phyloP scores from a whole-genome alignment of 768 basidiomycete species.

The Mycena capillaripes region DNA sequence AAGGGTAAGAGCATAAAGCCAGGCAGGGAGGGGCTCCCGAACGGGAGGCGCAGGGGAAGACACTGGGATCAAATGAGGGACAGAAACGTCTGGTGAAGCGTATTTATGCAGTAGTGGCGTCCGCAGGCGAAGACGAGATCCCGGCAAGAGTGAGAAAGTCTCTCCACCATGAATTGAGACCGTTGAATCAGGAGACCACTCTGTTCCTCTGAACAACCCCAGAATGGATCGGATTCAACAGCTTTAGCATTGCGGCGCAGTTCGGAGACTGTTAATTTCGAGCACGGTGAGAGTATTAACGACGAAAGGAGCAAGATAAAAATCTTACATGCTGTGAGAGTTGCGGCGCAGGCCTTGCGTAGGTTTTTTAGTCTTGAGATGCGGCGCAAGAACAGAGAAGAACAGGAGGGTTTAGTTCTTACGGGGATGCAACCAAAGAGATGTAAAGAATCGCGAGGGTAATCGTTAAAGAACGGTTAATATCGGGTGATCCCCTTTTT shows the following conservation, averaged over 20 bases:
- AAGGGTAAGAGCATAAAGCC: not conserved
- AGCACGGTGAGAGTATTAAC: constrained; percentile 1
- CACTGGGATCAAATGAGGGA: constrained; percentile 1
- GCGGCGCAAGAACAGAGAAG: too few relatives aligned
- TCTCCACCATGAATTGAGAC: not conserved
- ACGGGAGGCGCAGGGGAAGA: not conserved
- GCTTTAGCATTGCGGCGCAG: constrained; percentile 9
- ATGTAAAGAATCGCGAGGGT: too few relatives aligned
- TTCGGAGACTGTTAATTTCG: constrained; percentile 9
- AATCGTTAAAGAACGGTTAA: too few relatives aligned
- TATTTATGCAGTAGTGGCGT: not conserved
- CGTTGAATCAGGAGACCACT: not conserved
- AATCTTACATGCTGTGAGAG: not conserved
- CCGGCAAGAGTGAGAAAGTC: not conserved
- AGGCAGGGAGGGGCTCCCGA: not conserved
- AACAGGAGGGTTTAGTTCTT: too few relatives aligned
- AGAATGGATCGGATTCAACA: constrained; percentile 4
- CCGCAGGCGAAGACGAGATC: not conserved
- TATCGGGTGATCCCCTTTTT: too few relatives aligned
- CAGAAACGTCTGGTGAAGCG: not conserved
- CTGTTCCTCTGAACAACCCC: constrained; percentile 9
- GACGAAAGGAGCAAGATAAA: not conserved
- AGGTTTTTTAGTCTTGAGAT: too few relatives aligned
- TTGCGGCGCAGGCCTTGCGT: too few relatives aligned
- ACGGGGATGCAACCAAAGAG: too few relatives aligned